Conservation (phyloP, 108 stramenopile species). For the Aurantiochytrium sp. region DNA sequence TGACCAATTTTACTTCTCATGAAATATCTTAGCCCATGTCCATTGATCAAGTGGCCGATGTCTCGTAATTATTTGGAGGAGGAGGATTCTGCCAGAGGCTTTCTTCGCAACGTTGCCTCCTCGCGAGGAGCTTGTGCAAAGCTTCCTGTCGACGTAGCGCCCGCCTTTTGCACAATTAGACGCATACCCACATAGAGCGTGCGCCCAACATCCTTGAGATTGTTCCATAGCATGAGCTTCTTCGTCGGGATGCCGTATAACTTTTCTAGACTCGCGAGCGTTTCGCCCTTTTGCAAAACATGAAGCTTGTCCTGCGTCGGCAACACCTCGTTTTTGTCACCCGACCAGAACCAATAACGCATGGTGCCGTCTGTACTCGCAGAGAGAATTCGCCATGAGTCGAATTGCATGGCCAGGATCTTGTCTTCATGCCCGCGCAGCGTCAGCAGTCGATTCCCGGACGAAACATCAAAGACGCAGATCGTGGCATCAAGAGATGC, state of each 20-base stretch:
- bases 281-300: neutral
- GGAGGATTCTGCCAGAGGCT: too few relatives aligned
- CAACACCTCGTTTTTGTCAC: neutral
- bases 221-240: neutral
- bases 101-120: too few relatives aligned
- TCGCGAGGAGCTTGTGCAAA: too few relatives aligned
- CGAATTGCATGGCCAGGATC: neutral
- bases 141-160: too few relatives aligned
- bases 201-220: neutral
- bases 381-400: neutral
- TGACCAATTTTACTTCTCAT: too few relatives aligned
- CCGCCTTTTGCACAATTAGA: neutral
- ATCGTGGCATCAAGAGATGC: neutral
- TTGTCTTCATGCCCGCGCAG: constrained; percentile 4
- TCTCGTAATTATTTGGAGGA: too few relatives aligned
- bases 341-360: neutral
- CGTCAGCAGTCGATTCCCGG: neutral
- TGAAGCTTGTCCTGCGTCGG: constrained; percentile 1
- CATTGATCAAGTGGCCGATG: too few relatives aligned
- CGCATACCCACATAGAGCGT: neutral
- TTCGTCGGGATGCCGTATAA: neutral
- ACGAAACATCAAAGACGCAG: neutral
- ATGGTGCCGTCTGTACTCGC: neutral
- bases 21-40: too few relatives aligned
- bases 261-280: neutral